Evolutionary conservation across 305 asterid species (phyloP).

Genomic region (Caryopteris hybrid): DNA sequence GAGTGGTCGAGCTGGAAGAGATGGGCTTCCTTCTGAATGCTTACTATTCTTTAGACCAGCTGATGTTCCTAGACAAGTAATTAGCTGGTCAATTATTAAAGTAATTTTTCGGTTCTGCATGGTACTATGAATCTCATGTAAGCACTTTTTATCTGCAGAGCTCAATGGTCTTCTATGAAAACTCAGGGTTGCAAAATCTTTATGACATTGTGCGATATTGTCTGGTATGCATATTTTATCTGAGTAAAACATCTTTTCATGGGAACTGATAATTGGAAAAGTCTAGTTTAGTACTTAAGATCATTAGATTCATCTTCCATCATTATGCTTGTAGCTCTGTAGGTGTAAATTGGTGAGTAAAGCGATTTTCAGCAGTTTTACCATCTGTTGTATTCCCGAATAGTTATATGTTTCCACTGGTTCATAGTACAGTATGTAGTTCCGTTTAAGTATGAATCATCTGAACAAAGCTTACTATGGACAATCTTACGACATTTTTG

Average conservation of each 20-base stretch:
- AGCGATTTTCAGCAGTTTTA: background rate
- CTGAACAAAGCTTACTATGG: background rate
- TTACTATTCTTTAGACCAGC: constrained; percentile 87
- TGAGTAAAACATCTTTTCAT: background rate
- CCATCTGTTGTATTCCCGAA: background rate
- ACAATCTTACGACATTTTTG: background rate
- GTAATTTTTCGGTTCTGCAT: constrained; percentile 8
- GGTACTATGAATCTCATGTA: constrained; percentile 12
- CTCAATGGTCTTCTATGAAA: constrained; percentile 98
- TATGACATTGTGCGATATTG: constrained; percentile 79
- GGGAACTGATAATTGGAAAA: background rate
- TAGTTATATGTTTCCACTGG: background rate
- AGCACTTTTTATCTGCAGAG: constrained; percentile 56
- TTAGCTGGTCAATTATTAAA: constrained; percentile 7
- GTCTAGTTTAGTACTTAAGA: background rate
- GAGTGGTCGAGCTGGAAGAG: constrained; percentile 99
- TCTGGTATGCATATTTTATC: constrained; percentile 52
- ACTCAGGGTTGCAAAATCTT: constrained; percentile 88
- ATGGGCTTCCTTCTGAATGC: constrained; percentile 98
- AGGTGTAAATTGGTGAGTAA: background rate
- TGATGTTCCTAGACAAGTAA: constrained; percentile 93
- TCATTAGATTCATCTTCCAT: background rate
- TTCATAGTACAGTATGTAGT: background rate
- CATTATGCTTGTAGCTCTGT: background rate
- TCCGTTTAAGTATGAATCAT: background rate